A percentile compares a stretch with the other conserved stretches of the same genome.
These are phyloP conservation scores for Verticillium albo-atrum DNA, from an alignment of 2,329 filamentous ascomycete species.

Conservation along the genomic window DNA sequence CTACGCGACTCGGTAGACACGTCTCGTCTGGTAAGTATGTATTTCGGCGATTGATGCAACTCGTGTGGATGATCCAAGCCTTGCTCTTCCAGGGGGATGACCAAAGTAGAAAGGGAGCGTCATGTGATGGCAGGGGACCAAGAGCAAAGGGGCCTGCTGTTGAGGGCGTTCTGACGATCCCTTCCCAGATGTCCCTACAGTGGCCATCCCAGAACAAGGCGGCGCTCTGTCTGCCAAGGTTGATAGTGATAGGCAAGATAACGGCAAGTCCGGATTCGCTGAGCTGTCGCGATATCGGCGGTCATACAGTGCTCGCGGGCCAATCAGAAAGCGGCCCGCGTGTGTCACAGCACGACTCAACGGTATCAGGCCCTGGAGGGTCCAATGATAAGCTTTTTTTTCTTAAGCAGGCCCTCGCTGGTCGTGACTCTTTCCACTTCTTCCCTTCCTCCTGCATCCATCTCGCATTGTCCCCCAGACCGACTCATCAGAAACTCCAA, in stretches of 20 bases:
- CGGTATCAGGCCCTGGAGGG: constrained; percentile 1
- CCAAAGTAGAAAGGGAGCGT: too few species aligned
- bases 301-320: background rate
- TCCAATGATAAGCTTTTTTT: constrained; percentile 13
- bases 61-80: too few species aligned
- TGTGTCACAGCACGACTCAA: background rate
- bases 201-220: background rate
- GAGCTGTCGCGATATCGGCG: background rate
- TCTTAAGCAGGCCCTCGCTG: constrained; percentile 1
- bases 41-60: too few species aligned
- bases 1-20: too few species aligned
- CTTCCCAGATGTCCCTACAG: background rate
- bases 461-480: constrained; percentile 10
- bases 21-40: too few species aligned
- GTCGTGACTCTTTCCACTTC: constrained; percentile 7
- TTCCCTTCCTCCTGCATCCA: constrained; percentile 2
- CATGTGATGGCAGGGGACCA: too few species aligned
- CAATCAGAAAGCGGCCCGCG: background rate
- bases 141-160: too few species aligned
- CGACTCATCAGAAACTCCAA: constrained; percentile 2
- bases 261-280: background rate
- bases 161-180: background rate
- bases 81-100: too few species aligned
- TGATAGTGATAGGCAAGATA: background rate
- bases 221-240: background rate